Conservation (phyloP, 371 early-diverging fungal species). For the Nematocida sp. region DNA sequence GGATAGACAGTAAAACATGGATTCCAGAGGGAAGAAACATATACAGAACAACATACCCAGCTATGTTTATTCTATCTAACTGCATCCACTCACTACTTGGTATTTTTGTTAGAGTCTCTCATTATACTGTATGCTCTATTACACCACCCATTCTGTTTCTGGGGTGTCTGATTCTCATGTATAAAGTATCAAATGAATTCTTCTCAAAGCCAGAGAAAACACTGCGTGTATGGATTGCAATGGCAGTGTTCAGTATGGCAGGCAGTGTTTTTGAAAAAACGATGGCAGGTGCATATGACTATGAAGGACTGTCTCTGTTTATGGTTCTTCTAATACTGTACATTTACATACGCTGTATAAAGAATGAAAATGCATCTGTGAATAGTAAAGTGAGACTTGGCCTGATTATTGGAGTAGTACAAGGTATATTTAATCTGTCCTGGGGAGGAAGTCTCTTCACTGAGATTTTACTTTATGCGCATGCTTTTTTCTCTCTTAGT, state of each 20-base stretch:
- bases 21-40: constrained; percentile 89
- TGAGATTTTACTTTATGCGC: constrained; percentile 90
- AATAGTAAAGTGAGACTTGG: background rate
- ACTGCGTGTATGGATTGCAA: constrained; percentile 60
- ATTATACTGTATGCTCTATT: constrained; percentile 84
- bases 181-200: constrained; percentile 73
- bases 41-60: constrained; percentile 86
- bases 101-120: constrained; percentile 70
- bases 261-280: constrained; percentile 96
- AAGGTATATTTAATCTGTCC: constrained; percentile 69
- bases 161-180: constrained; percentile 83
- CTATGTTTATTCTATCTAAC: constrained; percentile 93
- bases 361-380: background rate
- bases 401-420: background rate
- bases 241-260: constrained; percentile 89
- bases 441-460: constrained; percentile 99
- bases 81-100: constrained; percentile 83
- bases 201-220: constrained; percentile 66
- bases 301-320: constrained; percentile 96
- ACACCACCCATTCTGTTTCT: constrained; percentile 83
- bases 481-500: constrained; percentile 63
- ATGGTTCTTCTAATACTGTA: constrained; percentile 88
- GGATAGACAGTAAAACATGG: constrained; percentile 96
- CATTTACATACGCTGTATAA: constrained; percentile 74
- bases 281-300: constrained; percentile 96